Conservation (phyloP, 164 flowering plant species). For the Houttuynia cordata region DNA sequence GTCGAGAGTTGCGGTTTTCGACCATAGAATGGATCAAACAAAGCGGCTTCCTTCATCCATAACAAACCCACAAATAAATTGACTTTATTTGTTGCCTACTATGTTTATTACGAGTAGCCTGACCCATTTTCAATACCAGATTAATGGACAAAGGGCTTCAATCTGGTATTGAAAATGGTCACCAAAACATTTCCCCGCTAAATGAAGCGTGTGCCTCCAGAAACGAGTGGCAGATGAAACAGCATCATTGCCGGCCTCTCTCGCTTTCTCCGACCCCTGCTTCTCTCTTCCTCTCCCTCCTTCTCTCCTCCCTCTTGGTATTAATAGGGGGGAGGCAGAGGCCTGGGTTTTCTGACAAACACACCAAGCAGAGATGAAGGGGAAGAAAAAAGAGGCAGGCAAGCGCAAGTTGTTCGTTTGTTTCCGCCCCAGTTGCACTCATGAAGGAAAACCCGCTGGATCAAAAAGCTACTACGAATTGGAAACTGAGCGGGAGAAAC, state of each 20-base stretch:
- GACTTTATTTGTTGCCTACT: no score
- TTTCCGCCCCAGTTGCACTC: not conserved
- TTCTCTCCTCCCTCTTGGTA: not conserved
- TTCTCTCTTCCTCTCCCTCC: not conserved
- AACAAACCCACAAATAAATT: no score
- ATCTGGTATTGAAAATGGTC: no score
- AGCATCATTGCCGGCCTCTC: slow-evolving; percentile 5
- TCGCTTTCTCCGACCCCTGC: slow-evolving; percentile 6
- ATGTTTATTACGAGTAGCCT: no score
- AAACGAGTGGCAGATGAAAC: not conserved
- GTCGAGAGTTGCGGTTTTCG: no score
- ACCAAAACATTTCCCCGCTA: no score
- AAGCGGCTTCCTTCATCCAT: no score
- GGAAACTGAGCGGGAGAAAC: not conserved
- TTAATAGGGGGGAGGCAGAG: no score
- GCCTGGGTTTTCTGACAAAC: not conserved
- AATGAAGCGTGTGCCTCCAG: not conserved
- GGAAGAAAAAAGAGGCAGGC: not conserved
- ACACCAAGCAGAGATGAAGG: not conserved
- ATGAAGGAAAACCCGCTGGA: not conserved
- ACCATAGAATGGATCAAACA: no score
- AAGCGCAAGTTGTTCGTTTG: slow-evolving; percentile 1
- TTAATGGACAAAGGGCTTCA: no score
- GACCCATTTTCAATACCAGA: no score
- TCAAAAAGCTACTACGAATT: not conserved